These are phyloP conservation scores for Peniophora sp. DNA, from an alignment of 1,284 basidiomycete species.

Conservation along the genomic window DNA sequence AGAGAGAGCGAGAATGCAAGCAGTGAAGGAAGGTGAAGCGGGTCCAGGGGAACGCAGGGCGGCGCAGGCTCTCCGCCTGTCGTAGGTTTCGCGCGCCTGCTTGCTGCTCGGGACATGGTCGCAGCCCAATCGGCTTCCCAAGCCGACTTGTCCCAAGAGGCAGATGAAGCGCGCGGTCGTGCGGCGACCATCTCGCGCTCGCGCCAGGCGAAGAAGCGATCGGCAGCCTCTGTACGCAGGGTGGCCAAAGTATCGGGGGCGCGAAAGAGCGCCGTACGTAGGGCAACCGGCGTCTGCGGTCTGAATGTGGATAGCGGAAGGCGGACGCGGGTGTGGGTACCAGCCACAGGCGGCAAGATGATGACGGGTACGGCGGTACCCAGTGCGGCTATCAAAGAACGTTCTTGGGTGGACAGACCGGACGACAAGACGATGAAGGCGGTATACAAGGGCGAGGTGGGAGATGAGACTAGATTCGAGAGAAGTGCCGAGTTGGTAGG, in stretches of 20 bases:
- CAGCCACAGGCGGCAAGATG: constrained; percentile 30
- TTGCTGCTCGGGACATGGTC: constrained; percentile 33
- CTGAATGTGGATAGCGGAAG: constrained; percentile 41
- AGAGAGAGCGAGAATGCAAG: constrained; percentile 40
- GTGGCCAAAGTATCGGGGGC: constrained; percentile 47
- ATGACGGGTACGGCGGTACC: constrained; percentile 51
- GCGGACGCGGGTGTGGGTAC: constrained; percentile 21
- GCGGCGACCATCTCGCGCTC: constrained; percentile 47
- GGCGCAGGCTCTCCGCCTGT: constrained; percentile 9
- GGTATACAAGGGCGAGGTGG: constrained; percentile 36
- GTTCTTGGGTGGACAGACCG: constrained; percentile 27
- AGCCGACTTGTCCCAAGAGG: constrained; percentile 43
- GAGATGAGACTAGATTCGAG: constrained; percentile 43
- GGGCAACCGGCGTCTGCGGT: constrained; percentile 37
- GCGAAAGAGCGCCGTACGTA: constrained; percentile 54
- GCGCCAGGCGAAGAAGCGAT: constrained; percentile 64
- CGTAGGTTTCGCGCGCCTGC: no score
- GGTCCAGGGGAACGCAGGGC: constrained; percentile 27
- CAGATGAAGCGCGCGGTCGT: constrained; percentile 5
- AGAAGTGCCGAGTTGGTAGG: constrained; percentile 40
- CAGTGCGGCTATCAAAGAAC: constrained; percentile 39
- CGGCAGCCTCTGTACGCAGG: constrained; percentile 54
- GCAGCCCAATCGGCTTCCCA: constrained; percentile 62
- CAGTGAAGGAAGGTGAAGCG: constrained; percentile 40
- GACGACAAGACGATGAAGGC: constrained; percentile 45